Base-by-base conservation (phyloP, 768 basidiomycete genomes). In the Mrakia gelida region DNA sequence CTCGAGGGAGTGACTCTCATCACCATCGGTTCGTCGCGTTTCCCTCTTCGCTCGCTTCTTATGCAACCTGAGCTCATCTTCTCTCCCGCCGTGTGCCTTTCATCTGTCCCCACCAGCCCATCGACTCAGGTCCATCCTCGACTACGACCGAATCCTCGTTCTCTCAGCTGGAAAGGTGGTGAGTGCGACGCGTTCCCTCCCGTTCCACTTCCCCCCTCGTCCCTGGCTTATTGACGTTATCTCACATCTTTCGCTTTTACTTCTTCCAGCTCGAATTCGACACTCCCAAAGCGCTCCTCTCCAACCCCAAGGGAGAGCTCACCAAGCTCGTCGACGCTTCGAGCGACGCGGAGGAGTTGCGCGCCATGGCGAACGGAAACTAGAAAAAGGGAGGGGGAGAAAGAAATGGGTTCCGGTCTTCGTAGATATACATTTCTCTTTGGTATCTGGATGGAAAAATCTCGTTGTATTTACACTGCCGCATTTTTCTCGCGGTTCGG, bases 151-250 rank as follows among this genome's bases (percentile, higher is more conserved):
- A 80, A 88, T 90, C 65, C 86, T 90, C 26, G 86, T 87, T 0
- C 83, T 90, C n/a, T 90, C 90, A 74, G 86, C 88, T 26, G 93
- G 93, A 2, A 86, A 88, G 76, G 87, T 95, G 63, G 73, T 73
- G 38, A 34, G 73, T 73, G 9, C 43, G n/a, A 18, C 28, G 28
- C 28, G 18, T 21, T 8, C 3, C 41, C 34, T 21, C 9, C 13
- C 32, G 15, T 73, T n/a, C 6, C 26, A 21, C 56, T 18, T 11
- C 61, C 38, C 52, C 23, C 11, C 61, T 32, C 49, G 28, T 10
- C 9, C 30, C 10, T n/a, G n/a, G n/a, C n/a, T 18, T 16, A 38
- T 38, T 7, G 23, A 59, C 59, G 28, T 28, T 2, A 23, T 0
- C 73, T 73, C 13, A 73, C 73, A 11, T 30, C 30, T 3, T 23